Percentiles rank a stretch among this genome's conserved stretches.
phyloP scores from a whole-genome alignment of 2,329 filamentous ascomycete genomes.

The Simplicillium sp. region DNA sequence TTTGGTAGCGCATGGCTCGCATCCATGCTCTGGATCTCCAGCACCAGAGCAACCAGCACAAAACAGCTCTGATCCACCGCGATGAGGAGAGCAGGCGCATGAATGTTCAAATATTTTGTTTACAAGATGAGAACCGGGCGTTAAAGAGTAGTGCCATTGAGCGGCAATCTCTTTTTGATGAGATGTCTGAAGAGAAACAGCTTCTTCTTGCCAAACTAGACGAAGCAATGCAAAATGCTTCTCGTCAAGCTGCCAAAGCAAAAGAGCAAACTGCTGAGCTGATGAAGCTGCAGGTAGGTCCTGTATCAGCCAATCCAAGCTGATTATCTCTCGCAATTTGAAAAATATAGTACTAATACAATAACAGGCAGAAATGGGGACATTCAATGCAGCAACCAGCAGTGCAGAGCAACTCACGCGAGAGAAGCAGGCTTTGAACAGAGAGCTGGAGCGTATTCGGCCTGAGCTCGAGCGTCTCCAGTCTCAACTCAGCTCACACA shows the following conservation, averaged over 20 bases:
- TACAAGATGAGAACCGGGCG: slow-evolving; percentile 54
- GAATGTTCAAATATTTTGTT: slow-evolving; percentile 58
- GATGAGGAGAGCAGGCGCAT: slow-evolving; percentile 66
- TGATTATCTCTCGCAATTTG: too few relatives aligned
- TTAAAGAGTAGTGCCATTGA: too few relatives aligned
- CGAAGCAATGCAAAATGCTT: slow-evolving; percentile 28
- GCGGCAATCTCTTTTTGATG: slow-evolving; percentile 38
- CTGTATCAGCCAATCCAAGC: not conserved
- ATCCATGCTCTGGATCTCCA: slow-evolving; percentile 56
- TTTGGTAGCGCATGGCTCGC: slow-evolving; percentile 29
- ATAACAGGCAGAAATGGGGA: slow-evolving; percentile 57
- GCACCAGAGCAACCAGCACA: slow-evolving; percentile 56
- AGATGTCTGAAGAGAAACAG: slow-evolving; percentile 22
- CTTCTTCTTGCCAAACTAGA: slow-evolving; percentile 32
- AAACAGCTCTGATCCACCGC: slow-evolving; percentile 59
- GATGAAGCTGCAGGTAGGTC: slow-evolving; percentile 36
- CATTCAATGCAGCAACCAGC: slow-evolving; percentile 55
- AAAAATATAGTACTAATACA: too few relatives aligned
- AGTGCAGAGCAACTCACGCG: slow-evolving; percentile 62
- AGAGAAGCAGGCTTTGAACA: slow-evolving; percentile 43
- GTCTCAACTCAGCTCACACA: slow-evolving; percentile 48
- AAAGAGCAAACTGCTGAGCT: slow-evolving; percentile 40
- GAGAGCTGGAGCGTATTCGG: slow-evolving; percentile 42
- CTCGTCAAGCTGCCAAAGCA: slow-evolving; percentile 35
- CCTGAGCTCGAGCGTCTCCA: slow-evolving; percentile 48